A percentile compares a stretch with the other conserved stretches of the same genome.
Evolutionary conservation across 139 green algal genomes (phyloP).

Genomic region (Chlorella ohadii): DNA sequence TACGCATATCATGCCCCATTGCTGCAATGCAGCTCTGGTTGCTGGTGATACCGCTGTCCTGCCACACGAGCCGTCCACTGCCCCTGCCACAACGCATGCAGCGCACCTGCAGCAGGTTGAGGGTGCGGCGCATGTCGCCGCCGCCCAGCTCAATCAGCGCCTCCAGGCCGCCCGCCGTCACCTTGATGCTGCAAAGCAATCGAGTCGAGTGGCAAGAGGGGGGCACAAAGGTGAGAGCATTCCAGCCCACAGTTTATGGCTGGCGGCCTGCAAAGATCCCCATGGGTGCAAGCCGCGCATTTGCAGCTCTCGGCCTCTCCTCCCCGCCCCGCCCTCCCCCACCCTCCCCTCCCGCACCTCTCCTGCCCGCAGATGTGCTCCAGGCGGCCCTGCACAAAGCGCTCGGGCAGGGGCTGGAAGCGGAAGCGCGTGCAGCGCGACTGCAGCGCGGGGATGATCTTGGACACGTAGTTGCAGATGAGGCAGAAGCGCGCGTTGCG

Average conservation of each 20-base stretch:
- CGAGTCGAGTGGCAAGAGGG: background rate
- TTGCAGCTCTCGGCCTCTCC: no score
- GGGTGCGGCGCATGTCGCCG: constrained; percentile 95
- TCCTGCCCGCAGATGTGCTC: constrained; percentile 83
- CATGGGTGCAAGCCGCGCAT: no score
- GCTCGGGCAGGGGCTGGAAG: constrained; percentile 86
- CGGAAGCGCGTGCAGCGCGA: constrained; percentile 96
- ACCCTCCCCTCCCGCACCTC: constrained; percentile 45
- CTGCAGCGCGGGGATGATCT: constrained; percentile 98
- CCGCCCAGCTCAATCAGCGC: constrained; percentile 82
- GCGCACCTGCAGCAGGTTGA: constrained; percentile 89
- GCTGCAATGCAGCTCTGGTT: no score
- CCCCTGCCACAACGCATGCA: constrained; percentile 59
- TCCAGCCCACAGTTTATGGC: no score
- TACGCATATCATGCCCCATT: no score
- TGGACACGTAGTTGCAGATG: constrained; percentile 99
- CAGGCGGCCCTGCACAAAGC: constrained; percentile 79
- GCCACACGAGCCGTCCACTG: background rate
- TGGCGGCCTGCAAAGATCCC: no score
- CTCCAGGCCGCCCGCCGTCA: constrained; percentile 78
- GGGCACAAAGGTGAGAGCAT: background rate
- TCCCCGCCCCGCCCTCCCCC: no score
- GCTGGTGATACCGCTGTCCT: no score
- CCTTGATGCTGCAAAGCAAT: constrained; percentile 56
- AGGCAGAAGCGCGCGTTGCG: constrained; percentile 97